Base-by-base conservation (phyloP, 306 rosid genomes). In the Fagus crenata region DNA sequence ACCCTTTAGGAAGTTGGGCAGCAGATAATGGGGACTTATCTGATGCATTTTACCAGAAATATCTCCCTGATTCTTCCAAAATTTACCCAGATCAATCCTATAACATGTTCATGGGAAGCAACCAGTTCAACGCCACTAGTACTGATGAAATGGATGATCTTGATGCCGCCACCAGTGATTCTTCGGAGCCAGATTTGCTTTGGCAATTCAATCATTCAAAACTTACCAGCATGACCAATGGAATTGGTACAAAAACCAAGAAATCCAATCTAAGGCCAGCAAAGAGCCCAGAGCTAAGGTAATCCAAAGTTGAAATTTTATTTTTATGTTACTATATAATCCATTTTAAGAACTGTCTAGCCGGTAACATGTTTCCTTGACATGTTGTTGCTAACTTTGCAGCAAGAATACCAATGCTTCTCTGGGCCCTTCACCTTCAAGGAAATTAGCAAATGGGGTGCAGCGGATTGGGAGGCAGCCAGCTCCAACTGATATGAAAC, bases 141-240 rank as follows among this genome's bases (percentile, higher is more conserved):
- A 90, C 89, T 3, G 96, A 94, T 81, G 96, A 88, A 68, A 81
- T 76, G 35, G 98, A 94, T 75, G 95, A 92, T 82, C 78, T 91
- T 84, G 97, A 93, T 76, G 97, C 91, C 64, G 96, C 93, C 79
- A 94, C 98, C 39, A 94, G 96, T 41, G 98, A 94, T 81, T 94
- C 98, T 63, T 92, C 97, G 1, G 97, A 94, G 83, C 92, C 89
- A 68, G 98, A 94, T 77, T 85, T 94, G 70, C 95, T 92, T 78
- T 94, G 98, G 98, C 97, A 94, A 55, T 89, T 92, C 67, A 94
- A 87, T 78, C 91, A 92, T 40, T 82, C 96, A 40, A 90, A 90
- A 82, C 81, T 89, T 42, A 69, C 82, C 12, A 83, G 73, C 85
- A 33, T 84, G 74, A 68, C 86, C 85, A 91, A 80, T 53, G 92